Evolutionary conservation across 2,329 filamentous ascomycete species (phyloP).

Genomic region (Colletotrichum sp.): DNA sequence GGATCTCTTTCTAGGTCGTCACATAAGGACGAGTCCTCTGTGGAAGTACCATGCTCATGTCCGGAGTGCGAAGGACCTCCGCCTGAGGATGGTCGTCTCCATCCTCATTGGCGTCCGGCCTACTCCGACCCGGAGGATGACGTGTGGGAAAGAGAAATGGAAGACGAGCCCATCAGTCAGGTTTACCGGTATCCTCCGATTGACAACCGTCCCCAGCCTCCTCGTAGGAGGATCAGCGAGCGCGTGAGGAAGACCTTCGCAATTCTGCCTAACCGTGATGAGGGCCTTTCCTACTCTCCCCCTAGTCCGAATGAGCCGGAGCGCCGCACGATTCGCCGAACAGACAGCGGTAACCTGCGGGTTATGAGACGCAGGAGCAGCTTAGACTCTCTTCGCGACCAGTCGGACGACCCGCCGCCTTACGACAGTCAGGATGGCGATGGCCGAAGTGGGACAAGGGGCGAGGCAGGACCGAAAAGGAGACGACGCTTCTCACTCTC

Average conservation of each 20-base stretch:
- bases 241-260: slow-evolving; percentile 65
- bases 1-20: slow-evolving; percentile 22
- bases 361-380: slow-evolving; percentile 62
- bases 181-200: slow-evolving; percentile 53
- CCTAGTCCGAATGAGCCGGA: slow-evolving; percentile 42
- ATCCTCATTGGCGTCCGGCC: slow-evolving; percentile 67
- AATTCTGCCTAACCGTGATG: slow-evolving; percentile 58
- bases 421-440: slow-evolving; percentile 29
- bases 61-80: slow-evolving; percentile 50
- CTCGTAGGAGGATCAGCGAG: slow-evolving; percentile 55
- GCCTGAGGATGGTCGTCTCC: slow-evolving; percentile 58
- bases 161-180: slow-evolving; percentile 41
- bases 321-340: slow-evolving; percentile 63
- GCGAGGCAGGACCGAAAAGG: slow-evolving; percentile 21
- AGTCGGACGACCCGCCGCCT: slow-evolving; percentile 32
- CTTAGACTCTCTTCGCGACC: slow-evolving; percentile 42
- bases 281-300: slow-evolving; percentile 33
- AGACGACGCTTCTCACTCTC: slow-evolving; percentile 44
- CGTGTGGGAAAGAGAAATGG: slow-evolving; percentile 32
- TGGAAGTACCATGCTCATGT: slow-evolving; percentile 42
- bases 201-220: slow-evolving; percentile 51
- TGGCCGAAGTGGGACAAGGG: slow-evolving; percentile 29
- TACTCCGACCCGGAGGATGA: slow-evolving; percentile 43
- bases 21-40: slow-evolving; percentile 29
- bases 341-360: slow-evolving; percentile 63